phyloP scores from a whole-genome alignment of 179 eudicot species.

The Beta lomatogona region DNA sequence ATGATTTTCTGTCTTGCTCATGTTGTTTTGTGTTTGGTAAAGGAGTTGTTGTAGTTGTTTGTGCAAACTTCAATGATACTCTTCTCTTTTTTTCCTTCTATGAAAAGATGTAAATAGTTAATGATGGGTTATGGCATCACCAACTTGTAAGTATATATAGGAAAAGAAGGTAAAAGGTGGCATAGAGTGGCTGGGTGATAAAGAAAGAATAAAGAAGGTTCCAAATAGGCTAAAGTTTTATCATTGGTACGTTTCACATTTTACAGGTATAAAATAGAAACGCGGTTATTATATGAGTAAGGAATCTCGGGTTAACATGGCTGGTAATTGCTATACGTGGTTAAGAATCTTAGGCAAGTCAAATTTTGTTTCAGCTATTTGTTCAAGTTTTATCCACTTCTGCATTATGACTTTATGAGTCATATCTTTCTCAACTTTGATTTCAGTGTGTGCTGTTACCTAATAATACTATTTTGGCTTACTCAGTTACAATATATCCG shows the following conservation, averaged over 20 bases:
- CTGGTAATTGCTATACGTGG: not conserved
- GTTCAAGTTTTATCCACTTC: not conserved
- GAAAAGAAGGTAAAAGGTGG: not conserved
- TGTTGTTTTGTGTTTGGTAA: constrained; percentile 8
- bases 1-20: constrained; percentile 32
- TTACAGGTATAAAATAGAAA: not conserved
- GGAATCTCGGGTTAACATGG: constrained; percentile 6
- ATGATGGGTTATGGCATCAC: not conserved
- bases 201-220: not conserved
- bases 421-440: too few relatives aligned
- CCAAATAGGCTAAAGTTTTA: not conserved
- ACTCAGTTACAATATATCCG: too few relatives aligned
- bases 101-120: not conserved
- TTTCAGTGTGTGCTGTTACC: too few relatives aligned
- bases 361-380: constrained; percentile 1
- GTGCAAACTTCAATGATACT: not conserved
- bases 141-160: not conserved
- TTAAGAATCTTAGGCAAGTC: not conserved
- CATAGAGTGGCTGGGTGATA: not conserved
- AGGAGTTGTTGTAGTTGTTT: not conserved
- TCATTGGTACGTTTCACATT: not conserved
- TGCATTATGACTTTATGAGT: too few relatives aligned
- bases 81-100: not conserved
- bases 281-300: not conserved
- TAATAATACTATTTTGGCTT: too few relatives aligned